These are phyloP conservation scores for Litchi chinensis DNA, from an alignment of 345 rosid genomes.

Conservation along the genomic window DNA sequence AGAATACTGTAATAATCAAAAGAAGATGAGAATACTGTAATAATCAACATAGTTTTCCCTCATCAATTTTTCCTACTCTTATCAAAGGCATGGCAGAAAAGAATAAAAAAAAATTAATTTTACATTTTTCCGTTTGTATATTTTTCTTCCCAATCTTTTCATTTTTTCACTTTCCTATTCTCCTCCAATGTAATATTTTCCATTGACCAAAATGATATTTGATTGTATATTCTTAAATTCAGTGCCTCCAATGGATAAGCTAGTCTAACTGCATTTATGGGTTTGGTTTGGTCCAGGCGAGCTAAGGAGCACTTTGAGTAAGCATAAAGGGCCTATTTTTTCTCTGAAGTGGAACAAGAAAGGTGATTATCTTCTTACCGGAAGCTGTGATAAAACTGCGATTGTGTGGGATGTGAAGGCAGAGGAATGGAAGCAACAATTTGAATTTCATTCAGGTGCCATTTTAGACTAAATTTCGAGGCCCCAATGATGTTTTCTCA, in stretches of 20 bases:
- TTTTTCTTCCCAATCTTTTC: neutral
- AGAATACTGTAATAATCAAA: neutral
- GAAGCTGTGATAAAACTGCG: conserved; percentile 96
- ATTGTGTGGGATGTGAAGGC: conserved; percentile 98
- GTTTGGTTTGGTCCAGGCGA: conserved; percentile 59
- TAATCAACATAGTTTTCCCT: neutral
- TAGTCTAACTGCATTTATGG: conserved; percentile 9
- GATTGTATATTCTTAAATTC: neutral
- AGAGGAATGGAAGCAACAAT: conserved; percentile 93
- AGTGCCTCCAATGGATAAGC: neutral
- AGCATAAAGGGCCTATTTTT: conserved; percentile 96
- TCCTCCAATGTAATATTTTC: neutral
- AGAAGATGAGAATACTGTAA: neutral
- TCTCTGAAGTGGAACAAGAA: conserved; percentile 99
- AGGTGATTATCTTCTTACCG: conserved; percentile 97
- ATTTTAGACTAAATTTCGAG: neutral
- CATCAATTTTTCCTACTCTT: neutral
- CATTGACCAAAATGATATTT: neutral
- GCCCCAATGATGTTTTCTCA: neutral
- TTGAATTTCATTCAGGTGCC: conserved; percentile 87
- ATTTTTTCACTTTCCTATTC: neutral
- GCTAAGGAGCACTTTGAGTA: conserved; percentile 75
- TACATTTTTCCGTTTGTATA: neutral
- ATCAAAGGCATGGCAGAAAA: neutral
- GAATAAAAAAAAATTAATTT: neutral